Evolutionary conservation across 2,329 filamentous ascomycete species (phyloP).

Genomic region (Thelonectria rubi): DNA sequence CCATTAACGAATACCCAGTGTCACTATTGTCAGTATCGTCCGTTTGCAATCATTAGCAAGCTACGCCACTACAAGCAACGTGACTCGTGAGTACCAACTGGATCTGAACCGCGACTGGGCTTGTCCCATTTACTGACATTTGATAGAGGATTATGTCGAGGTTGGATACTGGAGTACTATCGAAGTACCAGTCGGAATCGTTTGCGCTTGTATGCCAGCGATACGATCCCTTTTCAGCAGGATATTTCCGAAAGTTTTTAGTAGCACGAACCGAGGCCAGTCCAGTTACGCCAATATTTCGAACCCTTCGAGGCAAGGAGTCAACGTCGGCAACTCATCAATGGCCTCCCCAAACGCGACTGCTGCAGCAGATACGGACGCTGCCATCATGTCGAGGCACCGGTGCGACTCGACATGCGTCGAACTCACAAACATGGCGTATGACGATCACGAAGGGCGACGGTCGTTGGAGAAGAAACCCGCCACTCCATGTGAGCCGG

Average conservation of each 20-base stretch:
- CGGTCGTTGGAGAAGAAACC: slow-evolving; percentile 12
- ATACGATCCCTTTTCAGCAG: slow-evolving; percentile 32
- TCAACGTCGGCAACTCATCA: background rate
- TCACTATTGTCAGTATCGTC: slow-evolving; percentile 31
- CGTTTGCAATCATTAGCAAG: slow-evolving; percentile 33
- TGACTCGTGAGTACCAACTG: slow-evolving; percentile 28
- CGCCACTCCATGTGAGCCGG: slow-evolving; percentile 11
- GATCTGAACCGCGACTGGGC: background rate
- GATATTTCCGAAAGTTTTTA: slow-evolving; percentile 32
- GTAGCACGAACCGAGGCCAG: slow-evolving; percentile 21
- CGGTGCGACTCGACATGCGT: slow-evolving; percentile 5
- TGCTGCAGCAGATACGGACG: background rate
- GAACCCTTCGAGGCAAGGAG: slow-evolving; percentile 3
- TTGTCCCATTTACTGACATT: background rate
- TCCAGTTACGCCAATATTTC: slow-evolving; percentile 29
- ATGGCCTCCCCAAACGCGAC: background rate
- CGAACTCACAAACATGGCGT: slow-evolving; percentile 14
- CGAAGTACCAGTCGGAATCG: slow-evolving; percentile 44
- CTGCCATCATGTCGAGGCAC: background rate
- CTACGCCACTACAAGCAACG: slow-evolving; percentile 37
- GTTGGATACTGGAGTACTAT: slow-evolving; percentile 43
- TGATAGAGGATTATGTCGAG: slow-evolving; percentile 38
- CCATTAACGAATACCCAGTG: background rate
- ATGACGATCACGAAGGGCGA: slow-evolving; percentile 1
- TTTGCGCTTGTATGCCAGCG: slow-evolving; percentile 44